Evolutionary conservation across 345 rosid genomes (phyloP).

Genomic region (Conringia planisiliqua): DNA sequence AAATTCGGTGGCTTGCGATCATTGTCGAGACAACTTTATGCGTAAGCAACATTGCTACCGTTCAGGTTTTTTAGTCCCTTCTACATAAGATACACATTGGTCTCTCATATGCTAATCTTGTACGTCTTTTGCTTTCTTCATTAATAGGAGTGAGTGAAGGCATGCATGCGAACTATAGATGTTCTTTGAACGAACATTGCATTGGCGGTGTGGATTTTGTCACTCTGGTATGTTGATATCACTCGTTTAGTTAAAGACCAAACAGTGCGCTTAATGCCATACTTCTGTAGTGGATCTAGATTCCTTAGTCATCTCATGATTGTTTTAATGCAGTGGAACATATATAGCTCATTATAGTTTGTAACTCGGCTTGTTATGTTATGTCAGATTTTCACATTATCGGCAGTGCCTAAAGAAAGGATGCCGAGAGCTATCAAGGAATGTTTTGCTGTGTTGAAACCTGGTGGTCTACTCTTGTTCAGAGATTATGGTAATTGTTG

Average conservation of each 20-base stretch:
- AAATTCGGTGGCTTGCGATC: conserved; percentile 52
- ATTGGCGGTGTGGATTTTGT: conserved; percentile 76
- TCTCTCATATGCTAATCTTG: background rate
- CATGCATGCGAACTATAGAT: background rate
- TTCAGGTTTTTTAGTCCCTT: conserved; percentile 35
- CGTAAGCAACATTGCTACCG: background rate
- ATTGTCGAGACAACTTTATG: conserved; percentile 36
- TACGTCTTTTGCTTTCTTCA: background rate
- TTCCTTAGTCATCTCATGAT: background rate
- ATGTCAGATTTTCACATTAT: conserved; percentile 78
- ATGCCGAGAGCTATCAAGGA: conserved; percentile 62
- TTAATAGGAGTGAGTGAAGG: conserved; percentile 1
- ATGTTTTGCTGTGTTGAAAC: conserved; percentile 71
- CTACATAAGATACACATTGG: background rate
- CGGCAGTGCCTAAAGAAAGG: conserved; percentile 65
- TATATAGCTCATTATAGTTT: too few relatives aligned
- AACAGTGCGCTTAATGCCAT: background rate
- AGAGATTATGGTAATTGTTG: conserved; percentile 76
- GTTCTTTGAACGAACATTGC: conserved; percentile 44
- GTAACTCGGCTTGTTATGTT: background rate
- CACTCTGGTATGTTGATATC: conserved; percentile 56
- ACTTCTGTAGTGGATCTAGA: background rate
- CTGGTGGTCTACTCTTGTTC: conserved; percentile 74
- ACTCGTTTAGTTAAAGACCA: background rate
- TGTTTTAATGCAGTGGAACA: too few relatives aligned